Base-by-base conservation (phyloP, 371 early-diverging fungal genomes). In the Mortierella sp. region DNA sequence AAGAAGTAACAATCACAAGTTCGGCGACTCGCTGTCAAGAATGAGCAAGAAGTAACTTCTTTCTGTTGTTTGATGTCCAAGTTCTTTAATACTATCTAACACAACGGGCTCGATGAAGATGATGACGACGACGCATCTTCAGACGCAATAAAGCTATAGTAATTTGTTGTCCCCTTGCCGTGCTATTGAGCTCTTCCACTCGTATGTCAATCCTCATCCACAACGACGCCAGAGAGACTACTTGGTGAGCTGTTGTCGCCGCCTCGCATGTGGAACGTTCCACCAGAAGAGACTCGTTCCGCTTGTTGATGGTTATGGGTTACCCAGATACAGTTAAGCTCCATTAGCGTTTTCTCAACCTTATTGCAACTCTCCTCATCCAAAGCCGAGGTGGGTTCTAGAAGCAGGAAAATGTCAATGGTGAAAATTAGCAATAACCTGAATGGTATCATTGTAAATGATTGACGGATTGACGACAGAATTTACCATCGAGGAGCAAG, bases 321-420 rank as follows among this genome's bases (percentile, higher is more conserved):
- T 66, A 97, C 91, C 94, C 93, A 93, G 60, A 96, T 69, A 68
- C 95, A 94, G 32, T 92, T 90, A 33, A 85, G 73, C 8, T 76
- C 63, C 24, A 86, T 76, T 19, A 96, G 78, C 0, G 94, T 90
- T 7, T 88, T 83, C 74, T 97, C 96, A 1, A 97, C 97, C 16
- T 91, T 74, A 13, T 84, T 69, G 16, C 90, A 87, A 0, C 96
- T 87, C 67, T 85, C 89, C 21, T 94, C 93, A 77, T 97, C 97
- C 58, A 97, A 69, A 7, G 96, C 96, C 4, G 93, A 92, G 0
- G 96, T 96, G 1, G 97, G 97, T 77, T 96, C 96, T 92, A 69
- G 19, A 33, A 10, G 38, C 4, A 19, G 13, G 33, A 13, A 1
- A 28, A 16, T 6, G 24, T 33, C 7, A 28, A 59, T 53, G 19